phyloP scores from a whole-genome alignment of 2,329 filamentous ascomycete genomes.

The Fusarium coicis region DNA sequence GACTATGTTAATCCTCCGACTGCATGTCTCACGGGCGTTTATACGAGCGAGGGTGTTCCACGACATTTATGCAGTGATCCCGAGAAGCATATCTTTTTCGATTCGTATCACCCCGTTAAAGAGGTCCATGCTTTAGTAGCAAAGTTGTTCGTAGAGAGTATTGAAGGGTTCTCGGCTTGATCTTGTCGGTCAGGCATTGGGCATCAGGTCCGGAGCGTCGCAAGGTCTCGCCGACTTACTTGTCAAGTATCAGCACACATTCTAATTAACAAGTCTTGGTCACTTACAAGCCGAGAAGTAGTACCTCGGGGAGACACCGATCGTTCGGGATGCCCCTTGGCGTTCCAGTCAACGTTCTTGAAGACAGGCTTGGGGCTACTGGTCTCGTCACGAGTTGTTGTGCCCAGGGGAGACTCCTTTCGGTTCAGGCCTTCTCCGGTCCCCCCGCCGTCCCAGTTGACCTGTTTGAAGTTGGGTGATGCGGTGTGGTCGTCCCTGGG shows the following conservation, averaged over 20 bases:
- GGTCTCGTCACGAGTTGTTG: neutral
- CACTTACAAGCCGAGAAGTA: neutral
- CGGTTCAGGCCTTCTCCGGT: neutral
- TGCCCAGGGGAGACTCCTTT: neutral
- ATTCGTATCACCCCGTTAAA: conserved; percentile 24
- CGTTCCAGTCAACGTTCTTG: neutral
- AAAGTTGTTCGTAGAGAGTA: conserved; percentile 2
- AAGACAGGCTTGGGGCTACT: neutral
- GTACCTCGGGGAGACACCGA: neutral
- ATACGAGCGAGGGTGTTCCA: conserved; percentile 17
- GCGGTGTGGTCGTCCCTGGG: neutral
- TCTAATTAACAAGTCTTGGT: neutral
- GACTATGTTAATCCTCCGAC: conserved; percentile 26
- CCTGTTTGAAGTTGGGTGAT: neutral
- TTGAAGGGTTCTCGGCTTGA: neutral
- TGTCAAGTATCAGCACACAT: neutral
- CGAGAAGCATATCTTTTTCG: conserved; percentile 20
- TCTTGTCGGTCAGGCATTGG: neutral
- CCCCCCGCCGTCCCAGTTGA: neutral
- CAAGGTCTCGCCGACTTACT: neutral
- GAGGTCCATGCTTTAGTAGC: conserved; percentile 22
- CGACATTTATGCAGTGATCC: conserved; percentile 26
- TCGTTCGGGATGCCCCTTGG: neutral
- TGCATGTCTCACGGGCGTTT: conserved; percentile 17
- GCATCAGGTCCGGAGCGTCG: neutral